phyloP scores from a whole-genome alignment of 2,329 filamentous ascomycete species.

The Paecilomyces sp. region DNA sequence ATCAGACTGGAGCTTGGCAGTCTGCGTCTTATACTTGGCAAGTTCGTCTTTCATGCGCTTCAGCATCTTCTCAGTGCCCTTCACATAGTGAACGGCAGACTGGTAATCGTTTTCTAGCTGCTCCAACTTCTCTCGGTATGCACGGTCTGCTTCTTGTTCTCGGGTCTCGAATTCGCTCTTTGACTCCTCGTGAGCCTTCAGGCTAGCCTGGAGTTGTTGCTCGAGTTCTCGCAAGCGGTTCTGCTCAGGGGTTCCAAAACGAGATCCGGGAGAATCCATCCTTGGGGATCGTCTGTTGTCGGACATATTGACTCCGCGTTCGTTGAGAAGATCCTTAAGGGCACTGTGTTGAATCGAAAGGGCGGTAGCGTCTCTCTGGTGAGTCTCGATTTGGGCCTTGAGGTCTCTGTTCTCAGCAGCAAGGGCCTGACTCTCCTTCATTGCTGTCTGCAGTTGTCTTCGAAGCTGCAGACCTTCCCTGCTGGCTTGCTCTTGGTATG shows the following conservation, averaged over 20 bases:
- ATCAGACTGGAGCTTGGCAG: constrained; percentile 73
- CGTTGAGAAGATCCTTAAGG: constrained; percentile 83
- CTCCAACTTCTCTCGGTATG: constrained; percentile 86
- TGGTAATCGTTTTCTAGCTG: constrained; percentile 97
- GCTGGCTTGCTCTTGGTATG: constrained; percentile 95
- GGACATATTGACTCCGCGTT: constrained; percentile 77
- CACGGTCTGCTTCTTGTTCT: constrained; percentile 76
- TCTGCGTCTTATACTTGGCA: constrained; percentile 83
- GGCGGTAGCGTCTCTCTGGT: constrained; percentile 91
- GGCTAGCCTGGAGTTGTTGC: constrained; percentile 69
- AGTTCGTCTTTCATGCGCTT: constrained; percentile 98
- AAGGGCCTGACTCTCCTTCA: constrained; percentile 76
- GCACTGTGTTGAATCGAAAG: constrained; percentile 87
- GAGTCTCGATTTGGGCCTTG: constrained; percentile 72
- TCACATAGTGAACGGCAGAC: constrained; percentile 95
- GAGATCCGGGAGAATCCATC: constrained; percentile 65
- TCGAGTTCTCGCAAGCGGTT: constrained; percentile 77
- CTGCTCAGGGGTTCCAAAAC: constrained; percentile 72
- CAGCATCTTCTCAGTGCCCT: constrained; percentile 98
- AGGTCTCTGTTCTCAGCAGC: constrained; percentile 75
- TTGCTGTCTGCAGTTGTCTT: constrained; percentile 76
- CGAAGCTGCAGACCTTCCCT: constrained; percentile 85
- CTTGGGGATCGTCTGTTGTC: constrained; percentile 62
- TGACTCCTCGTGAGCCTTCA: constrained; percentile 78
- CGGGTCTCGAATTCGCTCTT: constrained; percentile 70